Conservation (phyloP, 768 basidiomycete genomes). For the Mycena maculata region DNA sequence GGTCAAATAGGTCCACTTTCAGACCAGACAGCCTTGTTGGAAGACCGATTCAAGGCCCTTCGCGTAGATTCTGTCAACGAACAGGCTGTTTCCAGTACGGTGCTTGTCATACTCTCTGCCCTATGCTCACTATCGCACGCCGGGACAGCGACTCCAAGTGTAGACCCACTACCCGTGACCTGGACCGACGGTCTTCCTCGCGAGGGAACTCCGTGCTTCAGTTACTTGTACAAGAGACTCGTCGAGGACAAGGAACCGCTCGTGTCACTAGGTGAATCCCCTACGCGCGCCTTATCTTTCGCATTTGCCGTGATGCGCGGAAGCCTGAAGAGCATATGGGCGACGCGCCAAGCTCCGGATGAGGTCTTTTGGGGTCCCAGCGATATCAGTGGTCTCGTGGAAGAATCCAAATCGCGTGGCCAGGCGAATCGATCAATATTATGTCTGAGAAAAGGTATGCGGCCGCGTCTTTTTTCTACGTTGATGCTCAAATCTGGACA, state of each 20-base stretch:
- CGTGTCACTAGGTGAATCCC: neutral
- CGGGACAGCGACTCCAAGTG: neutral
- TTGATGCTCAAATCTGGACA: neutral
- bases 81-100: no score
- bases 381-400: neutral
- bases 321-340: neutral
- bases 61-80: no score
- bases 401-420: neutral
- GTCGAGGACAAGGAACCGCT: neutral
- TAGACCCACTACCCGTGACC: neutral
- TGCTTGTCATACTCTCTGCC: no score
- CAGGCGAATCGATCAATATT: neutral
- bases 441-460: neutral
- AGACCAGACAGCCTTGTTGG: no score
- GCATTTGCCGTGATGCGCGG: conserved; percentile 3
- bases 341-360: neutral
- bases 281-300: neutral
- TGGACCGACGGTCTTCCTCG: neutral
- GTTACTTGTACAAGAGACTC: neutral
- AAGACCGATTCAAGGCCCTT: no score
- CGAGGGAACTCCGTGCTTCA: neutral
- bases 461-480: neutral
- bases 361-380: neutral
- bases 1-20: no score
- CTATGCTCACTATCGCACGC: no score